Evolutionary conservation across 305 asterid genomes (phyloP), one percentile per base, ranked within the genome.

Genomic region (Solanum hybrid): DNA sequence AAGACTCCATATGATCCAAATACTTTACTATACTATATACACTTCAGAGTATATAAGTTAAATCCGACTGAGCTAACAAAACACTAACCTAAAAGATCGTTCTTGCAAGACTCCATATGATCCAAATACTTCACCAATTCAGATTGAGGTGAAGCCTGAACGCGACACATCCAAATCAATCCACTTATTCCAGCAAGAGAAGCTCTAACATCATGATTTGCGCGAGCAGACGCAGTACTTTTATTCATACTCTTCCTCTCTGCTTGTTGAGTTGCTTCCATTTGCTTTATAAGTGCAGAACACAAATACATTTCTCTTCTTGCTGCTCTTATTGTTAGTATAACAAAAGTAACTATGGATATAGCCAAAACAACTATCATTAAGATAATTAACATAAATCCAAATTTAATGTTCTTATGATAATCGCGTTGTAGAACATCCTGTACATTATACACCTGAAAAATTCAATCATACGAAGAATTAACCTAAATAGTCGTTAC

Each of bases 141-240:
- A 10, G 94, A 93, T 46, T 88, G 51, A 18, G 92, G 90, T 2
- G 88, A 89, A 28, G 90, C 93, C 40, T 92, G 92, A 8, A 83
- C 81, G 0, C 90, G 94, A 51, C 93, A 95, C 67, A 94, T 84
- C 37, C 95, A 95, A 12, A 96, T 91, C 28, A 96, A 91, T 69
- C 96, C 95, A 3, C 87, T 88, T 29, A 97, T 92, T 78, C 94
- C 97, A 11, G 96, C 95, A 73, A 96, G 92, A 51, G 96, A 92
- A 88, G 96, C 96, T n/a, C 96, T 96, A 3, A 97, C 89, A 91
- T 97, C 98, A 22, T 96, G 98, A 93, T 94, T 95, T 37, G 96
- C 96, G 20, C 92, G 92, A 2, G 94, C 96, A 57, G 95, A 94
- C 24, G 97, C 98, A 26, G 90, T 92, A 86, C 93, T 96, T 89